Base-by-base conservation (phyloP, 345 rosid genomes). In the Salix caprea region DNA sequence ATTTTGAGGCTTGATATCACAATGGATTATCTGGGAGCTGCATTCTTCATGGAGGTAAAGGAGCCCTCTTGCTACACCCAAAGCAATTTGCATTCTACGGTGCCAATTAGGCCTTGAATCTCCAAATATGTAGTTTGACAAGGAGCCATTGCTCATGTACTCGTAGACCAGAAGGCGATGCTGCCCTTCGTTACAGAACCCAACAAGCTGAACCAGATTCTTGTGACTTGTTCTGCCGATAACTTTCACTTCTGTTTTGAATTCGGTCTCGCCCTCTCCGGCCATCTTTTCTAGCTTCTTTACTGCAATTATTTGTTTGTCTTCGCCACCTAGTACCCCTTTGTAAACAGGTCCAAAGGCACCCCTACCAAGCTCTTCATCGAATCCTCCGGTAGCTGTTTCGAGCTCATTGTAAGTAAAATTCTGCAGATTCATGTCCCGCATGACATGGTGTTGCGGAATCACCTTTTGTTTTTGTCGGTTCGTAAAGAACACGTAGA, bases 1-100 rank as follows among this genome's bases (percentile, higher is more conserved):
- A 64, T 86, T 86, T 71, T 86, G 84, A 26, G 89, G 87, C 84
- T 86, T 84, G 77, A 84, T 84, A 26, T 82, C 87, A 2, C 89
- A 84, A 54, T 84, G 87, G 36, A 86, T 84, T 71, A 86, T 84
- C 80, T 78, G 82, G 9, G 72, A 74, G 40, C 65, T 40, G 80
- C 89, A 30, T 30, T 86, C 87, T 34, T 86, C 87, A 12, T 84
- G 86, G 12, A 80, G 82, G 75, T 86, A 84, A 0, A 76, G 36
- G 0, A 86, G 77, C 7, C 89, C 89, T 72, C 85, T 76, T 21
- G 82, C 87, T 19, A 80, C 76, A 18, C 82, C 84, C 18, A 67
- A 34, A 19, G 83, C 84, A 6, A 86, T 80, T 1, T 86, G 76
- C 26, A 28, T 80, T 67, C 87, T 78, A 42, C 21, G 46, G 13